Conservation (phyloP, 2,329 filamentous ascomycete genomes). For the Cordyceps pruinosa region DNA sequence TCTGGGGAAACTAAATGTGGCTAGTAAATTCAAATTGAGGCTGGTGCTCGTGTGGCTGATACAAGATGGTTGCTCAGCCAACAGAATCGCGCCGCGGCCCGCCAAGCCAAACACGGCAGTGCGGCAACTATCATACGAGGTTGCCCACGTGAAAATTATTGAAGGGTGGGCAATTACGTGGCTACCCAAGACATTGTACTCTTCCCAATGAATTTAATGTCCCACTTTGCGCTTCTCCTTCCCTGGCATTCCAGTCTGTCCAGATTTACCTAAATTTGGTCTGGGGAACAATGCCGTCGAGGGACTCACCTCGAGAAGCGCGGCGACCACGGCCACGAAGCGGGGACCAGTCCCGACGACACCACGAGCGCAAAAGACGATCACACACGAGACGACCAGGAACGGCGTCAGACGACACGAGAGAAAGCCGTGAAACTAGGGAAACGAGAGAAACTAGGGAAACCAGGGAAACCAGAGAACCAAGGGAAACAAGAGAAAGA, state of each 20-base stretch:
- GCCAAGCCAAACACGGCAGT: constrained; percentile 18
- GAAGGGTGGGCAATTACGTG: constrained; percentile 8
- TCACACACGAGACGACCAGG: constrained; percentile 26
- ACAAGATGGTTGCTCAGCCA: constrained; percentile 37
- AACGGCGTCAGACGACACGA: constrained; percentile 29
- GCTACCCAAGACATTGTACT: constrained; percentile 9
- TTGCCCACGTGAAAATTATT: constrained; percentile 4
- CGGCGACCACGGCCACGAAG: constrained; percentile 24
- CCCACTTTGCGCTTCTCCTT: constrained; percentile 6
- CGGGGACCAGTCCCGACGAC: constrained; percentile 25
- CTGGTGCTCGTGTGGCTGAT: constrained; percentile 14
- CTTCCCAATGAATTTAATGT: background rate
- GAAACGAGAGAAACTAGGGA: constrained; percentile 7
- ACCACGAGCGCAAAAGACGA: constrained; percentile 30
- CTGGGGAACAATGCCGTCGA: constrained; percentile 27
- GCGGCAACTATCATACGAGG: constrained; percentile 5
- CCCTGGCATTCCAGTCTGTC: constrained; percentile 20
- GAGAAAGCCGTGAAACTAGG: constrained; percentile 14
- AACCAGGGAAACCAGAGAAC: constrained; percentile 4
- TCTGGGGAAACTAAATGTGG: constrained; percentile 12
- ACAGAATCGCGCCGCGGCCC: constrained; percentile 21
- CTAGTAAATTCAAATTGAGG: background rate
- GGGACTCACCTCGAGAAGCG: constrained; percentile 26
- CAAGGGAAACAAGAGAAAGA: constrained; percentile 16
- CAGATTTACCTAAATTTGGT: constrained; percentile 12